A percentile compares a stretch with the other conserved stretches of the same genome.
Conservation (phyloP, 495 filamentous ascomycete species). For the Trichodelitschia bisporula region DNA sequence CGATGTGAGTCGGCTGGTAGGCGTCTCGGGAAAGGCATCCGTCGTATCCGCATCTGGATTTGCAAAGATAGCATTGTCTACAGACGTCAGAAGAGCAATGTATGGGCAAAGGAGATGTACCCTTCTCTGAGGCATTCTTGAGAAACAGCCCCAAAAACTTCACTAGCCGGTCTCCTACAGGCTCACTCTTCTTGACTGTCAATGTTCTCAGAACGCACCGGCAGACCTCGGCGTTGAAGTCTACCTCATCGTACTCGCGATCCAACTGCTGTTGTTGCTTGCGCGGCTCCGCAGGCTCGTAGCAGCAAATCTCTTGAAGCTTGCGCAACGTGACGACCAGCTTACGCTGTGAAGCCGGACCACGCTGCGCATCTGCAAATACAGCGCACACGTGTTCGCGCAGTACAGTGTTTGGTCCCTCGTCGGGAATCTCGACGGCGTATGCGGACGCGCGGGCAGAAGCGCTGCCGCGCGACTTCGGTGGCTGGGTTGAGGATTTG, state of each 20-base stretch:
- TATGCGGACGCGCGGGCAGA: slow-evolving; percentile 35
- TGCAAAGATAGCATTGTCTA: slow-evolving; percentile 24
- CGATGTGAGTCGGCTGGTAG: slow-evolving; percentile 50
- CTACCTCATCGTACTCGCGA: slow-evolving; percentile 41
- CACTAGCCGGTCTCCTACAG: slow-evolving; percentile 62
- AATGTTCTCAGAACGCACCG: slow-evolving; percentile 63
- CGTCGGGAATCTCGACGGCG: slow-evolving; percentile 42
- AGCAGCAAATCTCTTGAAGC: slow-evolving; percentile 70
- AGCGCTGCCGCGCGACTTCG: slow-evolving; percentile 10
- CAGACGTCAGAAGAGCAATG: slow-evolving; percentile 3
- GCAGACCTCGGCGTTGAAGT: slow-evolving; percentile 67
- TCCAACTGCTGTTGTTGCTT: slow-evolving; percentile 16
- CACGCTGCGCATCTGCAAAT: slow-evolving; percentile 71
- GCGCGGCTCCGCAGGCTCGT: slow-evolving; percentile 33
- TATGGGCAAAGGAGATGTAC: slow-evolving; percentile 13
- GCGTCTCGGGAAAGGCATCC: slow-evolving; percentile 48
- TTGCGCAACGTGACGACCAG: slow-evolving; percentile 59
- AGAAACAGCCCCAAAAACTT: slow-evolving; percentile 72
- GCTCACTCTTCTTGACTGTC: slow-evolving; percentile 76
- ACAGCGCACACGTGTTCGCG: slow-evolving; percentile 53
- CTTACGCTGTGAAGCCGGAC: slow-evolving; percentile 72
- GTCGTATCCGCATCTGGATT: slow-evolving; percentile 26
- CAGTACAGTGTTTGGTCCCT: slow-evolving; percentile 42
- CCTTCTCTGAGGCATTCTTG: slow-evolving; percentile 61
- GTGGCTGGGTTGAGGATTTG: slow-evolving; percentile 15